These are phyloP conservation scores for Carnegiea gigantea DNA, from an alignment of 179 eudicot genomes.

Conservation along the genomic window DNA sequence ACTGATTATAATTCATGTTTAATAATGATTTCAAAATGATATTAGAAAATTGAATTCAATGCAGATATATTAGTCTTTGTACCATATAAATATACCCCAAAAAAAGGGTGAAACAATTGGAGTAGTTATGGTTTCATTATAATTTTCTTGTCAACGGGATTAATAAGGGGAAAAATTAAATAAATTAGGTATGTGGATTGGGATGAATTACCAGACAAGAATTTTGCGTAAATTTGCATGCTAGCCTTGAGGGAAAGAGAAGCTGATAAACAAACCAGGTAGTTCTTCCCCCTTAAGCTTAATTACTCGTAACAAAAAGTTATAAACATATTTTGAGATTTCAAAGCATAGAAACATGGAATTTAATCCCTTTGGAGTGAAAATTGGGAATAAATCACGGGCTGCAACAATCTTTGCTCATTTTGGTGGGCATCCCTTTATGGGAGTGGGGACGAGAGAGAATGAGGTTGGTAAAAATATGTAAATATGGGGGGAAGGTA, in stretches of 20 bases:
- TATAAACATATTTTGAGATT: not conserved
- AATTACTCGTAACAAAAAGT: constrained; percentile 11
- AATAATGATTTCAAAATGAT: no score
- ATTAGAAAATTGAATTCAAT: no score
- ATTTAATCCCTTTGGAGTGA: not conserved
- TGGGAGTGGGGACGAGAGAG: not conserved
- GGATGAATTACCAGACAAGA: constrained; percentile 39
- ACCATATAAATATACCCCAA: no score
- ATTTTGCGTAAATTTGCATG: constrained; percentile 27
- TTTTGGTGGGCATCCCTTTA: not conserved
- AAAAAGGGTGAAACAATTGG: constrained; percentile 1
- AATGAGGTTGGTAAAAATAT: not conserved
- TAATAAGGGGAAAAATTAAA: not conserved
- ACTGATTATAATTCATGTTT: no score
- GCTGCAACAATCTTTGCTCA: not conserved
- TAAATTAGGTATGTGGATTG: constrained; percentile 31
- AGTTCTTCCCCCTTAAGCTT: constrained; percentile 13
- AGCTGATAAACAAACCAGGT: constrained; percentile 5
- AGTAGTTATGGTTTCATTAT: not conserved
- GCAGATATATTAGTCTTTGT: no score
- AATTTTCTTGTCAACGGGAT: not conserved
- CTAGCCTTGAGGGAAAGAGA: constrained; percentile 38
- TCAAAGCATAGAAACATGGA: not conserved
- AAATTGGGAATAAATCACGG: not conserved
- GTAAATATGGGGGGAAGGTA: not conserved